Conservation (phyloP, 2,329 filamentous ascomycete genomes). For the Teratosphaeria pseudoeucalypti region DNA sequence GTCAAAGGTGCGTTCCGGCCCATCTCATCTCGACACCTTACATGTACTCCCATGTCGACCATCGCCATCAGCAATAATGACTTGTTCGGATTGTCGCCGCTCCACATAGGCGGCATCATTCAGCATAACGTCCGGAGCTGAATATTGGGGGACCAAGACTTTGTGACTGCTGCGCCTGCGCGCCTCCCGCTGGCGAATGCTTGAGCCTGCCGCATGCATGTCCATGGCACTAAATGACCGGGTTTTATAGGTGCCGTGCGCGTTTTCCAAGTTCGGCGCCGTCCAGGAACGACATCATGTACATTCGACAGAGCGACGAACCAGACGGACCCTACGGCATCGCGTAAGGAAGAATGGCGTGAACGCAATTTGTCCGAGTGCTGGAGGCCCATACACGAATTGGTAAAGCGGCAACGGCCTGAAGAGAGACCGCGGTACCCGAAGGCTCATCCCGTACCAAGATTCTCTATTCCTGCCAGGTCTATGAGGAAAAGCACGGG, state of each 20-base stretch:
- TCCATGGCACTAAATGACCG: not conserved
- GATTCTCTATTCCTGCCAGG: not conserved
- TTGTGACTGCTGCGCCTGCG: not conserved
- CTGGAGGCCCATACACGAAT: not conserved
- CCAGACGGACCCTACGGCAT: not conserved
- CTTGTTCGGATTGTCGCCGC: not conserved
- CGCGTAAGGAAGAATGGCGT: not conserved
- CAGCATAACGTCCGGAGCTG: not conserved
- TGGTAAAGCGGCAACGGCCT: not conserved
- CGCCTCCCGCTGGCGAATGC: not conserved
- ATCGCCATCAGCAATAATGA: not conserved
- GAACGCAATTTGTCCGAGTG: not conserved
- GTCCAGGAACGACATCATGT: not conserved
- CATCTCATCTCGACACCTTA: not conserved
- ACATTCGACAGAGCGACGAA: not conserved
- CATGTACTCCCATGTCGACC: not conserved
- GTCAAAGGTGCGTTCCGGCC: not conserved
- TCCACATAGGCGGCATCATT: not conserved
- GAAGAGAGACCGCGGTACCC: not conserved
- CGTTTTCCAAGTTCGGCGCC: not conserved
- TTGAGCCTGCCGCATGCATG: not conserved
- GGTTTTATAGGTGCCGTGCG: not conserved
- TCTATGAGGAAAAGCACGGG: not conserved
- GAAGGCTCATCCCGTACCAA: not conserved
- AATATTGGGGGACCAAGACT: not conserved